Evolutionary conservation across 2,329 filamentous ascomycete genomes (phyloP).

Genomic region (Emydomyces testavorans): DNA sequence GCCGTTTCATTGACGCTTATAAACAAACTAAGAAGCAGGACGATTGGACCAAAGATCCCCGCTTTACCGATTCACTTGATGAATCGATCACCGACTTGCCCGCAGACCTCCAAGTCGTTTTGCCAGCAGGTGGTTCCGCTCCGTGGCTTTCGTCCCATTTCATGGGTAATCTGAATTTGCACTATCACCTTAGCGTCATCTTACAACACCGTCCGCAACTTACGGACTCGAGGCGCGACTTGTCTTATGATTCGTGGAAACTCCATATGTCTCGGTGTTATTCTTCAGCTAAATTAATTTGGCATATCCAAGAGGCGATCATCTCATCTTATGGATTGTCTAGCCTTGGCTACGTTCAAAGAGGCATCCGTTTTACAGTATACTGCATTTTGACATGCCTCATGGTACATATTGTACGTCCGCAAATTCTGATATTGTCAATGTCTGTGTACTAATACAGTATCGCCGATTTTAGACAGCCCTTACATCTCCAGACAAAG

Average conservation of each 20-base stretch:
- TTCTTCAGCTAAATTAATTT: conserved; percentile 70
- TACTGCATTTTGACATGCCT: conserved; percentile 85
- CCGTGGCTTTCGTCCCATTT: conserved; percentile 82
- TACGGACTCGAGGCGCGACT: conserved; percentile 61
- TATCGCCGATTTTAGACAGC: conserved; percentile 53
- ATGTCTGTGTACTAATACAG: background rate
- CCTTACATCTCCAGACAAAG: conserved; percentile 82
- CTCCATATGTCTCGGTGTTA: conserved; percentile 80
- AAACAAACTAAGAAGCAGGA: conserved; percentile 60
- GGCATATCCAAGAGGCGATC: conserved; percentile 74
- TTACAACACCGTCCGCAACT: conserved; percentile 81
- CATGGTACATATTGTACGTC: conserved; percentile 77
- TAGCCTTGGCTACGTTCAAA: conserved; percentile 80
- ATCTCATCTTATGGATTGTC: conserved; percentile 63
- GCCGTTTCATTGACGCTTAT: conserved; percentile 64
- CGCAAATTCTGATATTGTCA: background rate
- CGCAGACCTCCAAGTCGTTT: conserved; percentile 62
- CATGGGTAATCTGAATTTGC: conserved; percentile 76
- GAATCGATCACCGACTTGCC: conserved; percentile 69
- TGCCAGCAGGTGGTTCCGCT: conserved; percentile 63
- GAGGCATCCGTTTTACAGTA: conserved; percentile 91
- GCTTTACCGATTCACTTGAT: conserved; percentile 65
- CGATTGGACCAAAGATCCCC: conserved; percentile 78
- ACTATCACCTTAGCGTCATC: conserved; percentile 75
- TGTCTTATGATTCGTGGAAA: conserved; percentile 66